phyloP scores from a whole-genome alignment of 129 eudicot species.

The Lactuca saligna region DNA sequence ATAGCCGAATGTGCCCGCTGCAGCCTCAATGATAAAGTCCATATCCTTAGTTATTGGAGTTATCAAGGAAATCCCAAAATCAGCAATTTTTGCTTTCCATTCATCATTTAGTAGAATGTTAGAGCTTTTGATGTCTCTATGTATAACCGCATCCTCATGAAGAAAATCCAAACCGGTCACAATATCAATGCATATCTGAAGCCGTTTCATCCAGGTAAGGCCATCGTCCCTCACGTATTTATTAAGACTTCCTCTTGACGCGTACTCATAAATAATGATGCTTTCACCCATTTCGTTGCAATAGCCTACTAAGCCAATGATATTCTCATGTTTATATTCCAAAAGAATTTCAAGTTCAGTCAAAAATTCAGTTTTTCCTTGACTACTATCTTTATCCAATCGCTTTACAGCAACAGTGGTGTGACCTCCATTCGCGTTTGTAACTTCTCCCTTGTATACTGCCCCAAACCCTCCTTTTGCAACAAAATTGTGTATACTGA shows the following conservation, averaged over 20 bases:
- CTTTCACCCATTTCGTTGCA: too few relatives aligned
- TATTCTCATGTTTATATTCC: background rate
- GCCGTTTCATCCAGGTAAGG: conserved; percentile 1
- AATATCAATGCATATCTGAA: background rate
- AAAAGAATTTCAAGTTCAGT: background rate
- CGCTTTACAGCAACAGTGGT: background rate
- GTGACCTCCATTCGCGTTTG: background rate
- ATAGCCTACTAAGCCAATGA: background rate
- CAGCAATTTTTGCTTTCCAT: background rate
- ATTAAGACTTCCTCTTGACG: background rate
- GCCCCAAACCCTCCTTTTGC: background rate
- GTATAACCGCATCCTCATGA: background rate
- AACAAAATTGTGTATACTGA: background rate
- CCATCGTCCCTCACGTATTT: too few relatives aligned
- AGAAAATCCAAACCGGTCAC: background rate
- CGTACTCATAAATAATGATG: too few relatives aligned
- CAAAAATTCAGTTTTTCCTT: background rate
- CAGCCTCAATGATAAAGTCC: background rate
- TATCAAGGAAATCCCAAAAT: background rate
- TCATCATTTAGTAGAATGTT: background rate
- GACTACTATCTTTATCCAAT: background rate
- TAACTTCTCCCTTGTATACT: background rate
- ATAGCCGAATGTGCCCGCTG: background rate
- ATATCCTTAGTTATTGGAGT: background rate
- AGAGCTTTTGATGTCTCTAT: background rate